These are phyloP conservation scores for Cyberlindnera amylophila DNA, from an alignment of 805 yeast genomes.

Conservation along the genomic window DNA sequence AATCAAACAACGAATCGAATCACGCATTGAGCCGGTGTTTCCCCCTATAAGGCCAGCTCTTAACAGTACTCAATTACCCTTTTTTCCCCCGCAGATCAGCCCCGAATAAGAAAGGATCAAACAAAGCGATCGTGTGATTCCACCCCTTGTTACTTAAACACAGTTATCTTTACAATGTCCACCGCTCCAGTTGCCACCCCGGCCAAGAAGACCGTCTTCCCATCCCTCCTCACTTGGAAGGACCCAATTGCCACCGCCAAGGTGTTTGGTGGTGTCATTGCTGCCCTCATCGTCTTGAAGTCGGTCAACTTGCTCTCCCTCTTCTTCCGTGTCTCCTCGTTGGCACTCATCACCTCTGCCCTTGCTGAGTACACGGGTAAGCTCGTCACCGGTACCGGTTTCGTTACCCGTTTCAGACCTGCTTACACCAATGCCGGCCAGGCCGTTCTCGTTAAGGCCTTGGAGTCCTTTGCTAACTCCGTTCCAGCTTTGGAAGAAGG, in stretches of 20 bases:
- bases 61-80: no score
- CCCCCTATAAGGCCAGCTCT: no score
- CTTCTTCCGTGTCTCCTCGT: constrained; percentile 55
- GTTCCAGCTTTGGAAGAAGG: constrained; percentile 49
- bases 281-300: constrained; percentile 53
- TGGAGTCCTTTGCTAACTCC: constrained; percentile 41
- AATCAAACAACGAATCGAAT: no score
- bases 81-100: background rate
- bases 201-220: constrained; percentile 14
- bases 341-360: constrained; percentile 61
- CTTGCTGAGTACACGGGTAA: constrained; percentile 76
- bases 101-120: no score
- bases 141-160: background rate
- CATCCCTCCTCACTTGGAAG: constrained; percentile 62
- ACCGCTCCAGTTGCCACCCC: constrained; percentile 5
- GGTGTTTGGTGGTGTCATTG: constrained; percentile 61
- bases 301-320: constrained; percentile 59
- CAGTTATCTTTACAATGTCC: constrained; percentile 9
- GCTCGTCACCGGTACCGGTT: constrained; percentile 68
- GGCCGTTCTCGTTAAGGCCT: constrained; percentile 34
- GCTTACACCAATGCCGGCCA: constrained; percentile 40
- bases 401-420: constrained; percentile 74
- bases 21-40: no score
- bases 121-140: no score
- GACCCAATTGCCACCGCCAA: constrained; percentile 75